phyloP scores from a whole-genome alignment of 352 stramenopile species.

The Globisporangium perplexum region DNA sequence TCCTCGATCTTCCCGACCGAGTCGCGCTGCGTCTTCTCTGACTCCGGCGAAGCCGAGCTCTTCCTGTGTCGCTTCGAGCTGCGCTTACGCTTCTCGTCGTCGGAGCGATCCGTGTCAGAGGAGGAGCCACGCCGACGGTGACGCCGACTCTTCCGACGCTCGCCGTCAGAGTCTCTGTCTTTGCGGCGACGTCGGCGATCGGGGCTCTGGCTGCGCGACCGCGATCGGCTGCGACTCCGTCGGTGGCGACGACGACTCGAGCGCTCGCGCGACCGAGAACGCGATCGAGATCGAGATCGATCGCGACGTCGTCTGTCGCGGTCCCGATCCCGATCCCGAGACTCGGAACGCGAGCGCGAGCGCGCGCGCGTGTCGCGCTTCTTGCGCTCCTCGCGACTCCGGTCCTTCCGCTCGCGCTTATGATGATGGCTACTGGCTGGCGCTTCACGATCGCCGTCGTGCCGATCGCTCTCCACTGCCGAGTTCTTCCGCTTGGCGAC shows the following conservation, averaged over 20 bases:
- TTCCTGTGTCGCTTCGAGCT: neutral
- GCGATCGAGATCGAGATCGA: slow-evolving; percentile 10
- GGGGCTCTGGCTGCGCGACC: slow-evolving; percentile 4
- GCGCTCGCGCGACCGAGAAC: slow-evolving; percentile 19
- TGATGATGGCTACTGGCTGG: neutral
- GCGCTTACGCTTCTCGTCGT: slow-evolving; percentile 9
- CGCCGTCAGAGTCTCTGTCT: slow-evolving; percentile 5
- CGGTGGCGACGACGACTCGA: slow-evolving; percentile 16
- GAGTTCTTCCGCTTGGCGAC: neutral
- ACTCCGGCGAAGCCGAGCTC: neutral
- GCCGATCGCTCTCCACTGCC: neutral
- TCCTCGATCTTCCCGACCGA: slow-evolving; percentile 12
- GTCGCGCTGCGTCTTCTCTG: neutral
- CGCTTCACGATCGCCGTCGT: neutral
- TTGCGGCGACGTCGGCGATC: neutral
- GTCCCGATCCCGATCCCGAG: too few relatives aligned
- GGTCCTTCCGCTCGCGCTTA: neutral
- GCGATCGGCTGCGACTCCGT: slow-evolving; percentile 2
- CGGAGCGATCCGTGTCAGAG: slow-evolving; percentile 8
- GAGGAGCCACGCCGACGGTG: slow-evolving; percentile 13
- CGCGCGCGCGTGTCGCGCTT: slow-evolving; percentile 11
- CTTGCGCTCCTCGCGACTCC: neutral
- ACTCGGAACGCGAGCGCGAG: slow-evolving; percentile 8
- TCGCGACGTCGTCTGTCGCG: slow-evolving; percentile 14
- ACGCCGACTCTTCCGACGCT: slow-evolving; percentile 14